Conservation (phyloP, 495 filamentous ascomycete genomes). For the Margaritispora aquatica region DNA sequence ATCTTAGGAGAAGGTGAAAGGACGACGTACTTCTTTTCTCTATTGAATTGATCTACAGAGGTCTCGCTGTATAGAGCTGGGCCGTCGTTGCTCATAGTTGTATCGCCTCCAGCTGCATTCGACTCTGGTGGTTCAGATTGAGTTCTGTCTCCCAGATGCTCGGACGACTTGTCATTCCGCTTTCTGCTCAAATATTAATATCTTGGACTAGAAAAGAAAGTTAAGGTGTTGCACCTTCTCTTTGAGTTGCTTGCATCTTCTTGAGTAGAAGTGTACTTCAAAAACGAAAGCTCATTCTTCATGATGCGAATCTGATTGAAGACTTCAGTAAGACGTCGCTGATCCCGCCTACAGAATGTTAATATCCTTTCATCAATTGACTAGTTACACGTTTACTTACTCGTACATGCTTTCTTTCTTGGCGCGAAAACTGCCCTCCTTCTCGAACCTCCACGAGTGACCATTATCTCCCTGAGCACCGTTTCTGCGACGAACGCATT, state of each 20-base stretch:
- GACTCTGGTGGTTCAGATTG: neutral
- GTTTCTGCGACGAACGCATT: neutral
- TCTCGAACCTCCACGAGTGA: neutral
- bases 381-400: neutral
- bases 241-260: neutral
- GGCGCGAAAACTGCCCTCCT: neutral
- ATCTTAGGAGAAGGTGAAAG: too few species aligned
- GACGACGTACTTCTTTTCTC: neutral
- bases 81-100: too few species aligned
- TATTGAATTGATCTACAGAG: too few species aligned
- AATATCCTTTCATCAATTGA: neutral
- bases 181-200: neutral
- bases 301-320: neutral
- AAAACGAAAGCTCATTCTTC: neutral
- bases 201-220: neutral
- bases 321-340: neutral
- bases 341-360: neutral
- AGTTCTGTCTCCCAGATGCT: neutral
- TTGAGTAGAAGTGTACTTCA: neutral
- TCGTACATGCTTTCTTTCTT: neutral
- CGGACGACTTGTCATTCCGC: neutral
- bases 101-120: neutral
- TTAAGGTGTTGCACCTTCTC: neutral
- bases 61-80: too few species aligned
- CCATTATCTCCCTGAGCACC: neutral